Conservation (phyloP, 2,329 filamentous ascomycete genomes). For the Cercospora zeina region DNA sequence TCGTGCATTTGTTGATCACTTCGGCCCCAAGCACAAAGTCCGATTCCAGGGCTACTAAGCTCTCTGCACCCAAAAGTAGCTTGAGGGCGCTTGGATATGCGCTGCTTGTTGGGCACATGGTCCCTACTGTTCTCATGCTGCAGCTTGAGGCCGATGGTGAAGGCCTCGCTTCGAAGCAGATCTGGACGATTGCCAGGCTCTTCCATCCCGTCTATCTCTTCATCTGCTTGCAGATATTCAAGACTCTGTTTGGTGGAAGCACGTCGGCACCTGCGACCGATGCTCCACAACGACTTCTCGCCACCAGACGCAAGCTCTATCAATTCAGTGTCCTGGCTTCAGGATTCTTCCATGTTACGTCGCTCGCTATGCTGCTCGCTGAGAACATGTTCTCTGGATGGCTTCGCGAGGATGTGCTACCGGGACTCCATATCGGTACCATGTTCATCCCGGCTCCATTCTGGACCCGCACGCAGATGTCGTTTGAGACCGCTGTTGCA, state of each 20-base stretch:
- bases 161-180: constrained; percentile 26
- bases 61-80: constrained; percentile 13
- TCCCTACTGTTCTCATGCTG: constrained; percentile 30
- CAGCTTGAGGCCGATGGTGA: constrained; percentile 24
- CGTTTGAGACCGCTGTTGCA: constrained; percentile 26
- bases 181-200: constrained; percentile 30
- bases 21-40: constrained; percentile 12
- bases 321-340: constrained; percentile 30
- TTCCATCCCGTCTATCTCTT: constrained; percentile 31
- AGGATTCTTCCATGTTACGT: constrained; percentile 28
- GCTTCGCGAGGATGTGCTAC: constrained; percentile 22
- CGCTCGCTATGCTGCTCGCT: constrained; percentile 23
- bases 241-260: constrained; percentile 4
- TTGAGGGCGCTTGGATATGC: constrained; percentile 28
- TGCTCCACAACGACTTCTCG: constrained; percentile 12
- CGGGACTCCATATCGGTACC: constrained; percentile 18
- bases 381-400: constrained; percentile 21
- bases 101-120: constrained; percentile 27
- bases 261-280: constrained; percentile 5
- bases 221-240: constrained; percentile 7
- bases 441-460: constrained; percentile 27
- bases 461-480: constrained; percentile 18
- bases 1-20: constrained; percentile 26
- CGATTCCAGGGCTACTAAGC: constrained; percentile 10
- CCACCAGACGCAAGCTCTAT: constrained; percentile 25